Base-by-base conservation (phyloP, 129 eudicot species). In the Dittrichia graveolens region DNA sequence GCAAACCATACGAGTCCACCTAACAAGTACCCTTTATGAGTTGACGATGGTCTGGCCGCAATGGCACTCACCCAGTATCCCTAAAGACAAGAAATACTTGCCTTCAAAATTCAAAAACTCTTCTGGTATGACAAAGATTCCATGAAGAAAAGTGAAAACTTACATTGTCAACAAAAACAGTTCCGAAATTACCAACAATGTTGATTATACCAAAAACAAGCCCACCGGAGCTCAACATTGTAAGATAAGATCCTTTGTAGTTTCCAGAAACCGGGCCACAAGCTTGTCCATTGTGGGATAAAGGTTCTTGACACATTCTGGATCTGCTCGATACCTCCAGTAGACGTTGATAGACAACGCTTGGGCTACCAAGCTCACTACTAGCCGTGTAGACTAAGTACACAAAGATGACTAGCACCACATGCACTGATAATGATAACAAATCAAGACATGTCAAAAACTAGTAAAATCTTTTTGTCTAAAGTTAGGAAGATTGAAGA, bases 51-150 rank as follows among this genome's bases (percentile, higher is more conserved):
- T 78, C 99, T 86, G 39, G 99, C 97, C 53, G 99, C 99, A 65
- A 95, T 90, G 31, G 97, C 99, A 78, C 99, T 95, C 56, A 94
- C 97, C 99, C 99, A 90, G 53, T 95, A 95, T 37, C 99, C 99
- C 97, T 95, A 83, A 6, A 59, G 7, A 59, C 18, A 24, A 49
- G 8, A 72, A 38, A 61, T 31, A 49, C 49, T 50, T 10, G 5
- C 34, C 56, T 44, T 49, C 41, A 40, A 61, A 16, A 43, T 24
- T 16, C 54, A 61, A 49, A 67, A 73, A 8, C 8, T 19, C 49
- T 5, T 39, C 19, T 56, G 9, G 3, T 54, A 5, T 63, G 13
- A 12, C 35, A 14, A 49, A 40, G n/a, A 42, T 68, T 24, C 24
- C 16, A 12, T 37, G 14, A 48, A 3, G 6, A 6, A 34, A 35